These are phyloP conservation scores for Apostasia shenzhenica DNA, from an alignment of 106 monocot species.

Conservation along the genomic window DNA sequence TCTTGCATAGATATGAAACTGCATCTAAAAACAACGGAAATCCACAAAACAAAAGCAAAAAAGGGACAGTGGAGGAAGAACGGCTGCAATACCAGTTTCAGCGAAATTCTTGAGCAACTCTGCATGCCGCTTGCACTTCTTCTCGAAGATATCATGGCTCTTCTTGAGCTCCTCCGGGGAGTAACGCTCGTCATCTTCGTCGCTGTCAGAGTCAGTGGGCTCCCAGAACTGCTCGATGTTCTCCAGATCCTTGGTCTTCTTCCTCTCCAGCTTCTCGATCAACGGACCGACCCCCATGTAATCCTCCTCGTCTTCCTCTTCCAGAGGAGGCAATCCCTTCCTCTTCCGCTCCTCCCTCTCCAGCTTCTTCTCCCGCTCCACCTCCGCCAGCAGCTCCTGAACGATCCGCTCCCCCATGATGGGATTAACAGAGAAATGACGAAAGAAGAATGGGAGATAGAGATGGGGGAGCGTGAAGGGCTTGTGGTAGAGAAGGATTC, in stretches of 20 bases:
- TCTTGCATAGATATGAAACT: too few species aligned
- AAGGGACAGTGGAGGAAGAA: too few species aligned
- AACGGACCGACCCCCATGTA: constrained; percentile 45
- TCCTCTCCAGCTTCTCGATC: constrained; percentile 59
- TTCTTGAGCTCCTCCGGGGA: constrained; percentile 40
- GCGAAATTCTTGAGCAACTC: constrained; percentile 53
- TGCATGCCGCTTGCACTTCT: constrained; percentile 38
- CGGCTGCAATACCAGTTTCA: constrained; percentile 38
- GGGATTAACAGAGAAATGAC: constrained; percentile 22
- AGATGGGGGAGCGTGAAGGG: constrained; percentile 1
- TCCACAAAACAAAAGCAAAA: too few species aligned
- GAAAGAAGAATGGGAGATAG: constrained; percentile 11
- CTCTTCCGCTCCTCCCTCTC: constrained; percentile 30
- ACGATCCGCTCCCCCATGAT: constrained; percentile 25
- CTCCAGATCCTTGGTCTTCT: constrained; percentile 21
- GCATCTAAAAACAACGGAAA: too few species aligned
- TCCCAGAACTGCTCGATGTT: constrained; percentile 46
- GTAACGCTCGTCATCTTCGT: constrained; percentile 68
- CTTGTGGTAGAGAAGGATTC: neutral
- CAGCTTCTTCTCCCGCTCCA: constrained; percentile 39
- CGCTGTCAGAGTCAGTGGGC: constrained; percentile 67
- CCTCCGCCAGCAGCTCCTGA: constrained; percentile 49
- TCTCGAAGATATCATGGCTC: constrained; percentile 32
- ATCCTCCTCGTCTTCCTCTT: constrained; percentile 40
- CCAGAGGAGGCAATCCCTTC: constrained; percentile 15